Percentiles rank a stretch among this genome's conserved stretches.
phyloP scores from a whole-genome alignment of 139 green algal genomes.

The Monoraphidium neglectum region DNA sequence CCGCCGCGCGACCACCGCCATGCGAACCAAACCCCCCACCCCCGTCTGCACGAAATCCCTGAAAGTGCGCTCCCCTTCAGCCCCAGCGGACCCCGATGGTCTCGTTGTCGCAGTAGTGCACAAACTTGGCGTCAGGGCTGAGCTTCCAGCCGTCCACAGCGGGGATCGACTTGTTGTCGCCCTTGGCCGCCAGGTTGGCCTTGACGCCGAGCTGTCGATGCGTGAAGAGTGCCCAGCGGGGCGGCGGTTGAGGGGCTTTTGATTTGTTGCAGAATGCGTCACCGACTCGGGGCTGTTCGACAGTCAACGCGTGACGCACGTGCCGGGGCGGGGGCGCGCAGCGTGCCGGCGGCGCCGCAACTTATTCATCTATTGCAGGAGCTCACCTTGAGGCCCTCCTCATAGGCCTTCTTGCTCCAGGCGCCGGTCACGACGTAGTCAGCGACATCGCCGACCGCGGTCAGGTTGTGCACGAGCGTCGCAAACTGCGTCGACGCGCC shows the following conservation, averaged over 20 bases:
- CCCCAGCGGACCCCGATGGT: constrained; percentile 97
- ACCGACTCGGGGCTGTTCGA: too few species aligned
- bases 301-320: too few species aligned
- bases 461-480: constrained; percentile 93
- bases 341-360: too few species aligned
- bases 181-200: constrained; percentile 79
- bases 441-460: constrained; percentile 58
- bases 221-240: too few species aligned
- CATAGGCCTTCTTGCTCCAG: constrained; percentile 93
- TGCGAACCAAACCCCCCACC: too few species aligned
- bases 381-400: constrained; percentile 66
- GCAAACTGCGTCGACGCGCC: constrained; percentile 95
- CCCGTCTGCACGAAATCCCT: too few species aligned
- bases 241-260: too few species aligned
- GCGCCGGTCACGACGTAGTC: constrained; percentile 95
- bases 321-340: too few species aligned
- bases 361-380: too few species aligned
- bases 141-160: constrained; percentile 83
- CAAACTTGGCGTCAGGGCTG: constrained; percentile 76
- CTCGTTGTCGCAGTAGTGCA: constrained; percentile 99
- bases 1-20: too few species aligned
- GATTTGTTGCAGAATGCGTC: too few species aligned
- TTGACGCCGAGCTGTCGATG: constrained; percentile 29
- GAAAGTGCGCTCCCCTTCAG: constrained; percentile 95
- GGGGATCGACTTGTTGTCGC: constrained; percentile 91